Evolutionary conservation across 129 eudicot species (phyloP).

Genomic region (Centella asiatica): DNA sequence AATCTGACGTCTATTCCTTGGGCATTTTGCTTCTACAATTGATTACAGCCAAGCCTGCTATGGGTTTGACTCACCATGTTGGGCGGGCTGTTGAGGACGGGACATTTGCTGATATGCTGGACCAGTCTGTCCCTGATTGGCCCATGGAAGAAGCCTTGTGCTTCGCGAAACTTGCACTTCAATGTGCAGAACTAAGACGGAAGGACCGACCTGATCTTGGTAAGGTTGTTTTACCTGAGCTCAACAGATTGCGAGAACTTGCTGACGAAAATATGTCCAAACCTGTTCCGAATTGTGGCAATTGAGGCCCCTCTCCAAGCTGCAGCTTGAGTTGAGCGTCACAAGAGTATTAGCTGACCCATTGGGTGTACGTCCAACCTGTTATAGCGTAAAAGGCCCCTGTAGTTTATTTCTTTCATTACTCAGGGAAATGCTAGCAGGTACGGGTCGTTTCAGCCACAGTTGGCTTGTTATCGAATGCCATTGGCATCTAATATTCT

Average conservation of each 20-base stretch:
- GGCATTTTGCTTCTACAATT: constrained; percentile 58
- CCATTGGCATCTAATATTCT: too few species aligned
- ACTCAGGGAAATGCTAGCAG: background rate
- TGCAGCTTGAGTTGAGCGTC: constrained; percentile 8
- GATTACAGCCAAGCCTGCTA: constrained; percentile 51
- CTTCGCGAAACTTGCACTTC: constrained; percentile 46
- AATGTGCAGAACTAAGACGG: constrained; percentile 63
- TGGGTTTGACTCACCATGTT: constrained; percentile 53
- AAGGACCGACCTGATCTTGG: constrained; percentile 75
- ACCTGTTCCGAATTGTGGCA: background rate
- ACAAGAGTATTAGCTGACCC: constrained; percentile 10
- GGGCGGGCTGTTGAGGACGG: constrained; percentile 32
- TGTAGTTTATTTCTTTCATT: constrained; percentile 19
- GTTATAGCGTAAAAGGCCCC: constrained; percentile 4
- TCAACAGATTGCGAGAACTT: constrained; percentile 38
- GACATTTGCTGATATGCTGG: constrained; percentile 37
- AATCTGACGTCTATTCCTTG: constrained; percentile 63
- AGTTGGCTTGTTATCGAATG: too few species aligned
- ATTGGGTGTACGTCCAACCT: background rate
- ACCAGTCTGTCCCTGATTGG: constrained; percentile 52
- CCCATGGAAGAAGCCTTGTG: constrained; percentile 49
- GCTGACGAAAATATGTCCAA: constrained; percentile 39
- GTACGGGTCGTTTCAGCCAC: too few species aligned
- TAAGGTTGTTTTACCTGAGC: constrained; percentile 54
- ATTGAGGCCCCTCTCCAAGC: constrained; percentile 17